Evolutionary conservation across 163 green algal species (phyloP).

Genomic region (Coccomyxa subellipsoidea): DNA sequence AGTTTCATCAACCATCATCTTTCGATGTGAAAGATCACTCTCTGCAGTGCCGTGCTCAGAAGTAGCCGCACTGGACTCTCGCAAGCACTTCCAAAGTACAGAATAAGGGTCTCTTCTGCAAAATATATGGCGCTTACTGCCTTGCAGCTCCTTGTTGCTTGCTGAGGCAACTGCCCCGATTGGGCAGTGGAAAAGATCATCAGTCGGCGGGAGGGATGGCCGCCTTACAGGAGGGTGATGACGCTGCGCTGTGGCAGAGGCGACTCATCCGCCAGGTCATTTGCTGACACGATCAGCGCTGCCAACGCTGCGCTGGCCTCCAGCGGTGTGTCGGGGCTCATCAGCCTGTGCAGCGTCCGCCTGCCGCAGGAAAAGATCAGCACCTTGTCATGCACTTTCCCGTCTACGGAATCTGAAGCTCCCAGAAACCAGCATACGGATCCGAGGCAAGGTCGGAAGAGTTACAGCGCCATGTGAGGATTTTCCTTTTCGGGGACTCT

Average conservation of each 20-base stretch:
- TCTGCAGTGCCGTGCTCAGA: too few species aligned
- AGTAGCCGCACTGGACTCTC: too few species aligned
- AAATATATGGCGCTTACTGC: too few species aligned
- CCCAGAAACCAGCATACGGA: background rate
- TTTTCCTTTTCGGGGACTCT: background rate
- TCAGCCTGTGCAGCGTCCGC: background rate
- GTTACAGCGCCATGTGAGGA: background rate
- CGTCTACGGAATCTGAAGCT: background rate
- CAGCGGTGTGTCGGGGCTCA: background rate
- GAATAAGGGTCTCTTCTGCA: too few species aligned
- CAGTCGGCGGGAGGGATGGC: background rate
- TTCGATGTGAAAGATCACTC: too few species aligned
- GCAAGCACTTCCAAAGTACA: too few species aligned
- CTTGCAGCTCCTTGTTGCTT: too few species aligned
- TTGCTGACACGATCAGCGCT: background rate
- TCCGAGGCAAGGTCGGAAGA: background rate
- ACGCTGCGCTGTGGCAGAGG: background rate
- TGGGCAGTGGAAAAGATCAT: too few species aligned
- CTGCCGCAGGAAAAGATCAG: background rate
- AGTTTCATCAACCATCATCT: too few species aligned
- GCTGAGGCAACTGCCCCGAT: too few species aligned
- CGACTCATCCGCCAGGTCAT: background rate
- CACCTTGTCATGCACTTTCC: background rate
- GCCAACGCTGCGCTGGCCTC: background rate
- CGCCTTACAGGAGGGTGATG: background rate